These are phyloP conservation scores for Amanita pallidorosea DNA, from an alignment of 768 basidiomycete genomes.

Conservation along the genomic window DNA sequence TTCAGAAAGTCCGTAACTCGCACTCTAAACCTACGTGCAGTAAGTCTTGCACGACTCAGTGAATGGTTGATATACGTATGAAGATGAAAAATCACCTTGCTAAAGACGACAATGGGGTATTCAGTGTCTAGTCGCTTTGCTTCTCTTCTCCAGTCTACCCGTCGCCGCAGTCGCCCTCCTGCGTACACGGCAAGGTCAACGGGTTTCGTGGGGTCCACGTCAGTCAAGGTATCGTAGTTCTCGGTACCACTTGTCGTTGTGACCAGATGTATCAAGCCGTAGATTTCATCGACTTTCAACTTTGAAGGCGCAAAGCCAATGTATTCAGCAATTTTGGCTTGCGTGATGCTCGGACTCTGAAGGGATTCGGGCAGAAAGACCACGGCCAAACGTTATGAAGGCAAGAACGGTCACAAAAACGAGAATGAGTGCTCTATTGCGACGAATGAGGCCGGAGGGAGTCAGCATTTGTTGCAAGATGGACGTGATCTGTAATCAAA, in stretches of 20 bases:
- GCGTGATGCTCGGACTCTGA: constrained; percentile 12
- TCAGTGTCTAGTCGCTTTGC: constrained; percentile 30
- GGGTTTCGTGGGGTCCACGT: constrained; percentile 35
- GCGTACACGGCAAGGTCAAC: constrained; percentile 47
- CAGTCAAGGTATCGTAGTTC: constrained; percentile 28
- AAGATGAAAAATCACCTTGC: constrained; percentile 48
- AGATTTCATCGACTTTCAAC: constrained; percentile 45
- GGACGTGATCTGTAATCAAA: neutral
- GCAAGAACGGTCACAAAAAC: constrained; percentile 28
- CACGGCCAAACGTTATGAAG: constrained; percentile 12
- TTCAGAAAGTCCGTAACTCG: neutral
- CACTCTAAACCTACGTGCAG: constrained; percentile 51
- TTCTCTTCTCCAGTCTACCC: constrained; percentile 33
- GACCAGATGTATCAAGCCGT: constrained; percentile 60
- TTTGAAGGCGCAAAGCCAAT: constrained; percentile 12
- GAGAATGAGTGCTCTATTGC: constrained; percentile 25
- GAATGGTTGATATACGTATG: neutral
- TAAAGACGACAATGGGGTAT: constrained; percentile 68
- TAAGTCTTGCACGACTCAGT: constrained; percentile 36
- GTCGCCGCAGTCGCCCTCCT: constrained; percentile 26
- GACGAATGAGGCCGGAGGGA: neutral
- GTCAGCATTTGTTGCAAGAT: neutral
- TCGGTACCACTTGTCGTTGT: constrained; percentile 36
- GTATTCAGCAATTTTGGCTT: constrained; percentile 25
- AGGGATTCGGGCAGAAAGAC: constrained; percentile 19